Base-by-base conservation (phyloP, 2,329 filamentous ascomycete species). In the Calycina marina region DNA sequence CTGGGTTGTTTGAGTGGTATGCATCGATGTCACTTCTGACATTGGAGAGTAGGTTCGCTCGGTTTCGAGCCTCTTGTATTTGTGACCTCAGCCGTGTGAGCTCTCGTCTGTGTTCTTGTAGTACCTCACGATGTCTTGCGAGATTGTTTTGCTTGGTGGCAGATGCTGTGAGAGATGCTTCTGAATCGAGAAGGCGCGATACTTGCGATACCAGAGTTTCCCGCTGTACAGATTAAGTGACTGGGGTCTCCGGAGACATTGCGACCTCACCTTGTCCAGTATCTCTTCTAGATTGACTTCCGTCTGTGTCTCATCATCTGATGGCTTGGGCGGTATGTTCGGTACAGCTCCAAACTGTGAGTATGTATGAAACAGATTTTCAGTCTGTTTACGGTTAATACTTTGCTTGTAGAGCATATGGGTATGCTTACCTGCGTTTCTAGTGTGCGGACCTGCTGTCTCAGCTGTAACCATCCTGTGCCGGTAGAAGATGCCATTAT, bases 81-180 rank as follows among this genome's bases (percentile, higher is more conserved):
- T 74, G 69, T 16, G 72, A 65, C 37, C 75, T 78, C 31, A 96
- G 66, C 6, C 85, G 79, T 4, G 64, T 57, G 22, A 93, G 72
- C 56, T 96, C 88, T 42, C 77, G 77, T 40, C 77, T 75, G 61
- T 98, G 88, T 53, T 93, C 81, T 22, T 73, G 63, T 11, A 96
- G 76, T 54, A 94, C 79, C 61, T 93, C 86, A 44, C 83, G 81
- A 47, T 96, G 83, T 17, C 93, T 78, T 37, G 82, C 69, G 22
- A 98, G 75, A 55, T 96, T 94, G 62, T 88, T 93, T 51, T 93
- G 86, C 60, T 96, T 96, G n/a, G 93, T 70, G 35, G 86, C 85
- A 22, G 88, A 96, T 27, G 85, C 77, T 31, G 81, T 84, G 38
- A 92, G 72, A 35, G 77, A 68, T 14, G 85, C 74, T 66, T 96